Evolutionary conservation across 2,329 filamentous ascomycete genomes (phyloP).

Genomic region (Alternaria incomplexa): DNA sequence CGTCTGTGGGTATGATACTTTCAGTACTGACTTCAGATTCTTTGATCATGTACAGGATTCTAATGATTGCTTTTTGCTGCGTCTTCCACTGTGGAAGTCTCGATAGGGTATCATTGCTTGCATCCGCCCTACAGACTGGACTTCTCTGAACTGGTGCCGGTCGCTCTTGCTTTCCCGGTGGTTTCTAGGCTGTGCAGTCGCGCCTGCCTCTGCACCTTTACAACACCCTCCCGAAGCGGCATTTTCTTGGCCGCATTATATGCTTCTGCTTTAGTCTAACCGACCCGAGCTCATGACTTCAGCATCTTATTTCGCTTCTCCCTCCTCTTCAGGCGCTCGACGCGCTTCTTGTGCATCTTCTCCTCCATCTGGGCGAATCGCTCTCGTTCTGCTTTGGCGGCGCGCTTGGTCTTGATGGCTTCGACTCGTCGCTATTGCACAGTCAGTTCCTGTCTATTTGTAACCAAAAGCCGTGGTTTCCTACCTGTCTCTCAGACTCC

Average conservation of each 20-base stretch:
- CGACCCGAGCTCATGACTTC: constrained; percentile 50
- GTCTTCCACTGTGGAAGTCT: neutral
- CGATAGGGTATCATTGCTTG: constrained; percentile 9
- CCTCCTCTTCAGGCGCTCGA: constrained; percentile 90
- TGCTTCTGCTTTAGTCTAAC: neutral
- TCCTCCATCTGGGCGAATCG: constrained; percentile 92
- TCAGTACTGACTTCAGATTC: neutral
- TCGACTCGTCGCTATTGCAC: constrained; percentile 71
- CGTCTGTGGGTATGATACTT: neutral
- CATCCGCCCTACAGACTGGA: neutral
- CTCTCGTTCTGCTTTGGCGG: constrained; percentile 90
- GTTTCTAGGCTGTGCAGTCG: neutral
- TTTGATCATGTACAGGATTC: neutral
- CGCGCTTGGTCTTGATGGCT: constrained; percentile 81
- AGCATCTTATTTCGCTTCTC: constrained; percentile 93
- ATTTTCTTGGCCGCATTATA: neutral
- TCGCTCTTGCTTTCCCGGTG: neutral
- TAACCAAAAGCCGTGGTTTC: constrained; percentile 43
- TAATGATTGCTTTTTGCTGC: constrained; percentile 6
- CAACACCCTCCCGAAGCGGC: constrained; percentile 1
- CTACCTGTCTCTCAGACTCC: constrained; percentile 82
- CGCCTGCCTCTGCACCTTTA: neutral
- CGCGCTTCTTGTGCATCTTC: constrained; percentile 96
- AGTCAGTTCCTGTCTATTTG: constrained; percentile 7
- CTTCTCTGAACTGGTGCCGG: neutral